Evolutionary conservation across 176 grass and related monocot species (phyloP), one percentile per base, ranked within the genome.

Genomic region (Juncus effusus): DNA sequence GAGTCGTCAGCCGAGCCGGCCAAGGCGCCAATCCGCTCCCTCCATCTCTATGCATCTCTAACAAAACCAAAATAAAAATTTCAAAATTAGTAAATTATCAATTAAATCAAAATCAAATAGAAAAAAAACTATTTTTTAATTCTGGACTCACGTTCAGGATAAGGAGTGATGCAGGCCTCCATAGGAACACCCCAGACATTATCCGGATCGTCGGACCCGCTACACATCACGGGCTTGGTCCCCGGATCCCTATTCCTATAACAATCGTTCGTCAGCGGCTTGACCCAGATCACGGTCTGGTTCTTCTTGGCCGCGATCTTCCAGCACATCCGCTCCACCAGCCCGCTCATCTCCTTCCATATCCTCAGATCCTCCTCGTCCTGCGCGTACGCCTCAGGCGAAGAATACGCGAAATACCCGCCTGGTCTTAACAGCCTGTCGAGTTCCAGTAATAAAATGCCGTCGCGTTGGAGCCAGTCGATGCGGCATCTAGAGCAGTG

Each of bases 271-370:
- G 79, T 96, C 65, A 96, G 66, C 74, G 93, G 93, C 55, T 96
- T 96, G 62, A 96, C 92, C 92, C 92, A 96, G 76, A 96, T 96
- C 78, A 96, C 92, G 73, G 92, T 96, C 72, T 96, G 92, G 51
- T 96, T 96, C 76, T 53, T 88, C 81, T 96, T 96, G 49, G 83
- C 73, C 51, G 93, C 93, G 75, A 96, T 86, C 78, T 76, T 81
- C 93, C 93, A 96, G 75, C 93, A 96, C 93, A 96, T 96, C 78
- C 93, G 85, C 69, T 96, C 87, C 44, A 91, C 88, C 78, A 96
- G 80, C 10, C 84, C 75, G 68, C 88, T 96, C 93, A 96, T 96
- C 78, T 96, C 51, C 79, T 86, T 91, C 93, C 93, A 96, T 62
- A 96, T 96, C 78, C 72, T 83, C 19, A 80, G 83, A 76, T 96